These are phyloP conservation scores for Thermochaetoides thermophila DNA, from an alignment of 495 filamentous ascomycete genomes.

Conservation along the genomic window DNA sequence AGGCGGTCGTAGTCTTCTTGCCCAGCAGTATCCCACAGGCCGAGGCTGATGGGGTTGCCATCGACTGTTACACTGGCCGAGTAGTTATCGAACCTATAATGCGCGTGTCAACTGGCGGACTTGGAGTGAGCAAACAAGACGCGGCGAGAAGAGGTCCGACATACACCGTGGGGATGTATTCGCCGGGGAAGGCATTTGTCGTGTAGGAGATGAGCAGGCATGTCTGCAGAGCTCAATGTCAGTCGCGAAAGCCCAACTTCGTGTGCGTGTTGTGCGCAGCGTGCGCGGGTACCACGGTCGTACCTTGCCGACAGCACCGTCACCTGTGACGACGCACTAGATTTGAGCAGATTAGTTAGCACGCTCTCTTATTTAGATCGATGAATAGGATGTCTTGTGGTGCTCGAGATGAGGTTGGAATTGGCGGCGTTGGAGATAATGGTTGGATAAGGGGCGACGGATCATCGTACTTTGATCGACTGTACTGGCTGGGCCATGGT, in stretches of 20 bases:
- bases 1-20: constrained; percentile 98
- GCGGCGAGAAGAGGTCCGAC: constrained; percentile 23
- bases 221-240: constrained; percentile 70
- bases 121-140: constrained; percentile 39
- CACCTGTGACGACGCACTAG: constrained; percentile 95
- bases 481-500: constrained; percentile 40
- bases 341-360: constrained; percentile 15
- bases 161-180: constrained; percentile 98
- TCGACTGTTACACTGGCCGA: constrained; percentile 98
- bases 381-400: no score
- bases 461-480: constrained; percentile 39
- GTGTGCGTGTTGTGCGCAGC: no score
- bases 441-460: no score
- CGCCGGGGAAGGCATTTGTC: constrained; percentile 96
- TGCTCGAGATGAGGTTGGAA: constrained; percentile 4
- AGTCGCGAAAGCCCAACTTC: no score
- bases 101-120: constrained; percentile 21
- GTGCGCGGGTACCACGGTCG: constrained; percentile 12
- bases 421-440: no score
- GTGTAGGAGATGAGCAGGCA: constrained; percentile 98
- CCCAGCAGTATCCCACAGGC: constrained; percentile 96
- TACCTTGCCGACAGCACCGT: constrained; percentile 97
- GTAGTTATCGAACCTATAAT: constrained; percentile 91
- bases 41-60: constrained; percentile 89
- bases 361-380: background rate